Conservation (phyloP, 2,329 filamentous ascomycete genomes). For the Phialophora macrospora region DNA sequence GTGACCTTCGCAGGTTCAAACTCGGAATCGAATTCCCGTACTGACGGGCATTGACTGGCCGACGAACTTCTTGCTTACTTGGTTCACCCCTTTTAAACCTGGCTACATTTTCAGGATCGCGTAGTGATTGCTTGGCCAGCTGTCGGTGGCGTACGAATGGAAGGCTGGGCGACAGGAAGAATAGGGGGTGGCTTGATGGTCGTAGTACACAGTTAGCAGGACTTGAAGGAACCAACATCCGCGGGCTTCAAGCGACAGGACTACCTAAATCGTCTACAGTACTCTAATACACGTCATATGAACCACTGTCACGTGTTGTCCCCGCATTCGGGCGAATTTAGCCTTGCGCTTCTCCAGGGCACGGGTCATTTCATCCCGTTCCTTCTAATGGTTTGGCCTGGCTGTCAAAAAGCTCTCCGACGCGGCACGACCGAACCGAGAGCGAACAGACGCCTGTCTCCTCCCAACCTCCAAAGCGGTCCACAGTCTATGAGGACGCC, state of each 20-base stretch:
- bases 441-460: neutral
- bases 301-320: neutral
- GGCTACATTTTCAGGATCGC: neutral
- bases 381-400: neutral
- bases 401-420: neutral
- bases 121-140: neutral
- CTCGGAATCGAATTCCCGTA: neutral
- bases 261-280: no score
- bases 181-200: neutral
- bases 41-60: neutral
- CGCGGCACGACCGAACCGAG: neutral
- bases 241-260: neutral
- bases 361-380: neutral
- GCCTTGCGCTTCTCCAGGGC: neutral
- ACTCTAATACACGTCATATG: neutral
- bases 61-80: neutral
- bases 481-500: neutral
- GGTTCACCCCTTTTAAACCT: neutral
- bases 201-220: neutral
- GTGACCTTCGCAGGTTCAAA: neutral
- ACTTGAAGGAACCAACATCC: neutral
- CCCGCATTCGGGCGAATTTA: neutral
- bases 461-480: neutral
- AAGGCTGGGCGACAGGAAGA: neutral
- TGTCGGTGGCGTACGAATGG: neutral